Evolutionary conservation across 2,329 filamentous ascomycete species (phyloP), one percentile per base, ranked within the genome.

Genomic region (Epichloe gansuensis): DNA sequence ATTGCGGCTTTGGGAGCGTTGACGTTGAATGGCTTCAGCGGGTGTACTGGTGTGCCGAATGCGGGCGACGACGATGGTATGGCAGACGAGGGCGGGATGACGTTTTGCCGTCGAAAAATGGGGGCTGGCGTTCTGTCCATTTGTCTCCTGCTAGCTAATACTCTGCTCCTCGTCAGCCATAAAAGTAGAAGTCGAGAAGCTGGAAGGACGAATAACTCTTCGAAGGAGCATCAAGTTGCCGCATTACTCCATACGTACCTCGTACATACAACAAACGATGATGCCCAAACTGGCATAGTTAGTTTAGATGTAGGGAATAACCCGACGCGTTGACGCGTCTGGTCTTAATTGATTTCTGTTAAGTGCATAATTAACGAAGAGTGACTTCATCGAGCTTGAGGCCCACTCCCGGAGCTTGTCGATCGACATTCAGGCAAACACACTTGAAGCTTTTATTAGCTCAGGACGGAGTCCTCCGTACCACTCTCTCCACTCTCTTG

Each of bases 51-150:
- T 2, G 90, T 96, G 49, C 81, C 89, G 68, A 96, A 96, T 41
- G 85, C 89, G 8, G 90, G 89, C 21, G 89, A 95, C 0, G 89
- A 95, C 0, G 90, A 95, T 4, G 88, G 88, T 55, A 93, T 82
- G 42, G 78, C 77, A 49, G 85, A 82, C 3, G 73, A 71, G 5
- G 54, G 5, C 8, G 53, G 9, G 63, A 67, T 42, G 67, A 64
- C 25, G 58, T 61, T 63, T 62, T 64, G 60, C 47, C 60, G 64
- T 56, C 68, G 67, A 51, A 69, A 70, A 55, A 70, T 63, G 48
- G 64, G 63, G 35, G 66, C 63, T 51, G 68, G 67, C 47, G 67
- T 70, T 54, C 61, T 61, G 58, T 71, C 68, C 69, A 71, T 71
- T 36, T 23, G 55, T 31, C 9, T 31, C 31, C 31, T 13, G 9